A percentile compares a stretch with the other conserved stretches of the same genome.
phyloP scores from a whole-genome alignment of 2,329 filamentous ascomycete genomes.

The Zymoseptoria pseudotritici region DNA sequence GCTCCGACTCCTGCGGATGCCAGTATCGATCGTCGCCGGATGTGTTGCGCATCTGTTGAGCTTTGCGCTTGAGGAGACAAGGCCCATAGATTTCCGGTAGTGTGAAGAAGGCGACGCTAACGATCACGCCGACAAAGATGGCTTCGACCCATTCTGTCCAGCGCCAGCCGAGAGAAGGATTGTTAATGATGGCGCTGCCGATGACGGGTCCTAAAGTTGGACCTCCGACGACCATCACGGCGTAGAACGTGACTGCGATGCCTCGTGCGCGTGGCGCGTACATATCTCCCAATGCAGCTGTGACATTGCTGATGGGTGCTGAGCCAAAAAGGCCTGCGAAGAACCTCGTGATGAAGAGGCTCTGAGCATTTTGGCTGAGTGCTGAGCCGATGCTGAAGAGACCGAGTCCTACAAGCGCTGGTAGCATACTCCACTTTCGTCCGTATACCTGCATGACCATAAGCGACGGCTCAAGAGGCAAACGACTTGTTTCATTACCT shows the following conservation, averaged over 20 bases:
- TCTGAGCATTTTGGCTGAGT: slow-evolving; percentile 30
- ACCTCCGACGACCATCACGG: slow-evolving; percentile 35
- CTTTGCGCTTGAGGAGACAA: slow-evolving; percentile 35
- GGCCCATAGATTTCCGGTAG: slow-evolving; percentile 37
- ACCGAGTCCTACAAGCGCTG: slow-evolving; percentile 36
- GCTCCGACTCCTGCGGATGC: slow-evolving; percentile 40
- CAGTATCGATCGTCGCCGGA: slow-evolving; percentile 35
- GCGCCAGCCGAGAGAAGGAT: slow-evolving; percentile 31
- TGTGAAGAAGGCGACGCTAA: slow-evolving; percentile 23
- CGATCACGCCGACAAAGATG: slow-evolving; percentile 32
- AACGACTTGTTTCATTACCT: neutral
- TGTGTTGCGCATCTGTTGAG: slow-evolving; percentile 31
- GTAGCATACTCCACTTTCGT: slow-evolving; percentile 38
- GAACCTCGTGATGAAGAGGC: slow-evolving; percentile 38
- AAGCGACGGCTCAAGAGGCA: slow-evolving; percentile 20
- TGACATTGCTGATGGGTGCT: slow-evolving; percentile 38
- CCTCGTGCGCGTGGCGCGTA: slow-evolving; percentile 34
- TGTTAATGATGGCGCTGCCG: slow-evolving; percentile 34
- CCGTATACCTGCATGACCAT: slow-evolving; percentile 38
- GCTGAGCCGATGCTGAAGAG: slow-evolving; percentile 43
- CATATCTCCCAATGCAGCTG: slow-evolving; percentile 40
- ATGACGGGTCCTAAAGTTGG: slow-evolving; percentile 37
- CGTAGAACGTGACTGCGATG: slow-evolving; percentile 34
- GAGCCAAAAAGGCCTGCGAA: slow-evolving; percentile 41
- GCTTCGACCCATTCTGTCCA: slow-evolving; percentile 34